Evolutionary conservation across 192 early-diverging fungal species (phyloP), one percentile per base, ranked within the genome.

Genomic region (Linderina pennispora): DNA sequence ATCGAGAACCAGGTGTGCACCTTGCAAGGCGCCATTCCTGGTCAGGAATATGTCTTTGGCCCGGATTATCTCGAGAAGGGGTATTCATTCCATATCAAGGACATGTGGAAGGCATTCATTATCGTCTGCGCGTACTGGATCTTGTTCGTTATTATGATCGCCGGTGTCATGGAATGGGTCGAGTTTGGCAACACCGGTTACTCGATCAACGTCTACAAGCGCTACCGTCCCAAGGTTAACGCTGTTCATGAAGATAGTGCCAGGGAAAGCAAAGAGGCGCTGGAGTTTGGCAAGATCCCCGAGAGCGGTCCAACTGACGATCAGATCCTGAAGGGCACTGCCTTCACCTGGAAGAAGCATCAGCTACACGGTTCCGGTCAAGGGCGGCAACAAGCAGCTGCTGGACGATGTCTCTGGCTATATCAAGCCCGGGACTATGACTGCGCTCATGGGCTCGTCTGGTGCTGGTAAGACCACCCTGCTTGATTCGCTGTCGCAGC

Each of bases 401-500:
- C 63, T 88, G 40, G 65, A 76, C 45, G 53, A 72, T 17, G 73
- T 85, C 25, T 50, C 41, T 28, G 82, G 86, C 23, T 79, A 75
- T 22, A 76, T 82, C 22, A 65, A 65, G 31, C 80, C 83, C 10
- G 86, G 86, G 31, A 62, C 75, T 21, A 64, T 89, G 66, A 84
- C 83, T n/a, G 80, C 80, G 5, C 53, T 89, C 11, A 87, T 89
- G 80, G 83, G 83, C 17, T 83, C 81, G 8, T 87, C 85, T 24
- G 87, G 86, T n/a, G 90, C 90, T 0, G 90, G 90, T 8, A 92
- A 92, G 62, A 87, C 90, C 5, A 88, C 80, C 22, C 65, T 90
- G 21, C 55, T 92, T 33, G 87, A 92, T 49, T 86, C 90, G 55
- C 58, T 92, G 24, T 88, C 90, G 2, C 59, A 71, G 14, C 51